Base-by-base conservation (phyloP, 1,284 basidiomycete species). In the Exsudoporus floridanus region DNA sequence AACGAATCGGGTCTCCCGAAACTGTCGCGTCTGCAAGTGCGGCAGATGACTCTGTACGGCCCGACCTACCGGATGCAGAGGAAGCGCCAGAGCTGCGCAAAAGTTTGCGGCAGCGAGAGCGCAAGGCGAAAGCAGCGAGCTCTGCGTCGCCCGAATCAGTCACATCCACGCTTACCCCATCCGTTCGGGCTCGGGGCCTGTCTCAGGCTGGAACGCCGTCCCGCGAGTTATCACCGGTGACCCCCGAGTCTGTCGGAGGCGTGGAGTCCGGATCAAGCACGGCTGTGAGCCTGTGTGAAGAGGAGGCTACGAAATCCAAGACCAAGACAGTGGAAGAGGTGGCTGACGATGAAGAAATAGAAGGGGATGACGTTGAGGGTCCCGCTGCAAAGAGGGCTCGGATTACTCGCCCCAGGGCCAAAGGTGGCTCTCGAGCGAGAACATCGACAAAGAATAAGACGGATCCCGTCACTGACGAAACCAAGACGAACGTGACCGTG, bases 191-290 rank as follows among this genome's bases (percentile, higher is more conserved):
- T 36, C 57, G 69, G 10, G 59, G 53, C 12, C 35, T 67, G 12
- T 70, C 64, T 31, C 66, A 53, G 39, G 44, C 53, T 16, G 43
- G 43, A 5, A 58, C 62, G 0, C 36, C 56, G 0, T 68, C 64
- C 28, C 62, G 65, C 1, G 55, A 57, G 35, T 53, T 64, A 43
- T 54, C 65, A 10, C 57, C 64, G 12, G 64, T 52, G 19, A 55
- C 57, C 35, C 56, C 67, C 52, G 67, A 69, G 46, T 68, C 65
- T 30, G 35, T 66, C 41, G 65, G 57, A 14, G 66, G 56, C 14
- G 59, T 45, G 2, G 66, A 67, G 46, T 71, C 66, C 4, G 66
- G 64, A 14, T 71, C 69, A 8, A 67, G 66, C 45, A 67, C 69
- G 3, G 70, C 69, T 14, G 66, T 67, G 14, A 70, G 66, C 49